These are phyloP conservation scores for Apodospora peruviana DNA, from an alignment of 495 filamentous ascomycete genomes.

Conservation along the genomic window DNA sequence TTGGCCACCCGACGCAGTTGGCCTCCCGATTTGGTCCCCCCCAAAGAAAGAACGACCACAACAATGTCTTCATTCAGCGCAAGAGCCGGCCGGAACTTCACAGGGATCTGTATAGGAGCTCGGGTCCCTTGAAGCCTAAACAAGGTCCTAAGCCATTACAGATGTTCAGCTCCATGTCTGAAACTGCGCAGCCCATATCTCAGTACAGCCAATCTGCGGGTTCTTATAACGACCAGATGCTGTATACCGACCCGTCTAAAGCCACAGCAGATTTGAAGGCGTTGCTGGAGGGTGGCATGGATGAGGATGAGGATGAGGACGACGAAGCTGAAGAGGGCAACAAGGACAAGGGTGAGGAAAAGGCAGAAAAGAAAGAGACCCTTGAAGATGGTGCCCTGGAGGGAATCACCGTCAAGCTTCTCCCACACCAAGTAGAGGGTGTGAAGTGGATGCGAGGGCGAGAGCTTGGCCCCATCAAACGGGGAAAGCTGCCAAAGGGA, in stretches of 20 bases:
- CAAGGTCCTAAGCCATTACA: slow-evolving; percentile 22
- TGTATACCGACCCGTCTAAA: slow-evolving; percentile 70
- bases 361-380: slow-evolving; percentile 13
- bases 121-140: slow-evolving; percentile 34
- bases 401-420: slow-evolving; percentile 76
- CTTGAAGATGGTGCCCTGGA: slow-evolving; percentile 43
- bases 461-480: slow-evolving; percentile 73
- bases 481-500: slow-evolving; percentile 73
- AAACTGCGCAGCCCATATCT: slow-evolving; percentile 19
- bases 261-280: slow-evolving; percentile 84
- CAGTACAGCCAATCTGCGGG: slow-evolving; percentile 31
- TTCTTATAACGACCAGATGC: slow-evolving; percentile 47
- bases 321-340: slow-evolving; percentile 20
- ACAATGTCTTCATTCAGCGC: slow-evolving; percentile 39
- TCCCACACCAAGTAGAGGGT: slow-evolving; percentile 90
- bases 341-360: slow-evolving; percentile 6
- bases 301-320: slow-evolving; percentile 62
- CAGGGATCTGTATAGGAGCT: slow-evolving; percentile 31
- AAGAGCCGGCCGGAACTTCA: slow-evolving; percentile 44
- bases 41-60: slow-evolving; percentile 15
- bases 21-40: slow-evolving; percentile 9
- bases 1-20: slow-evolving; percentile 26
- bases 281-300: slow-evolving; percentile 78
- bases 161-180: slow-evolving; percentile 35
- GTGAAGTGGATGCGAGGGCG: slow-evolving; percentile 90